Evolutionary conservation across 495 filamentous ascomycete genomes (phyloP).

Genomic region (Ramalina intermedia): DNA sequence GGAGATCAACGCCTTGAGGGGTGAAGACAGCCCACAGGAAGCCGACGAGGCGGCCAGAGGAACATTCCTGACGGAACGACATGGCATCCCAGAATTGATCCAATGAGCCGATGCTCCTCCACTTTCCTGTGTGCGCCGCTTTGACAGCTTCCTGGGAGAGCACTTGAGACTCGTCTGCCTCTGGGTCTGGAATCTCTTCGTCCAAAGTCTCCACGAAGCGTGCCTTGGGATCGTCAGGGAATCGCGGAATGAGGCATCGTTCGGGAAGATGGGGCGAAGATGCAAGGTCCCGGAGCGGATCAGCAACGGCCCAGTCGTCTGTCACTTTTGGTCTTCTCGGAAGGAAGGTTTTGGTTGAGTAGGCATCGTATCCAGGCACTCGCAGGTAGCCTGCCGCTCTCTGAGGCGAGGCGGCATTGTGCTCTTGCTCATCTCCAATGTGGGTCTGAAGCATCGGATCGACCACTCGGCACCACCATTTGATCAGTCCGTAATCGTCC

Average conservation of each 20-base stretch:
- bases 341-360: constrained; percentile 54
- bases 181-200: constrained; percentile 46
- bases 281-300: constrained; percentile 50
- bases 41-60: constrained; percentile 74
- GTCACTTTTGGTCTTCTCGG: constrained; percentile 32
- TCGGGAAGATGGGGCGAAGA: constrained; percentile 47
- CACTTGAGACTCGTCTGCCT: constrained; percentile 21
- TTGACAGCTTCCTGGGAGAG: constrained; percentile 15
- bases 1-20: constrained; percentile 16
- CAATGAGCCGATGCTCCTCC: constrained; percentile 67
- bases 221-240: constrained; percentile 92
- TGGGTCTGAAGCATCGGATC: constrained; percentile 46
- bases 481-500: constrained; percentile 74
- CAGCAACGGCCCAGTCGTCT: constrained; percentile 37
- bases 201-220: constrained; percentile 83
- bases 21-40: constrained; percentile 89
- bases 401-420: constrained; percentile 9
- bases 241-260: constrained; percentile 73
- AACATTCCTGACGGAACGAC: constrained; percentile 92
- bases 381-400: constrained; percentile 59
- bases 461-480: constrained; percentile 86
- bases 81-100: constrained; percentile 99
- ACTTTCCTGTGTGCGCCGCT: constrained; percentile 42
- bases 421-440: constrained; percentile 11
- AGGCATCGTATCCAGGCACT: constrained; percentile 68